Evolutionary conservation across 2,329 filamentous ascomycete genomes (phyloP), one percentile per base, ranked within the genome.

Genomic region (Dactylellina sp.): DNA sequence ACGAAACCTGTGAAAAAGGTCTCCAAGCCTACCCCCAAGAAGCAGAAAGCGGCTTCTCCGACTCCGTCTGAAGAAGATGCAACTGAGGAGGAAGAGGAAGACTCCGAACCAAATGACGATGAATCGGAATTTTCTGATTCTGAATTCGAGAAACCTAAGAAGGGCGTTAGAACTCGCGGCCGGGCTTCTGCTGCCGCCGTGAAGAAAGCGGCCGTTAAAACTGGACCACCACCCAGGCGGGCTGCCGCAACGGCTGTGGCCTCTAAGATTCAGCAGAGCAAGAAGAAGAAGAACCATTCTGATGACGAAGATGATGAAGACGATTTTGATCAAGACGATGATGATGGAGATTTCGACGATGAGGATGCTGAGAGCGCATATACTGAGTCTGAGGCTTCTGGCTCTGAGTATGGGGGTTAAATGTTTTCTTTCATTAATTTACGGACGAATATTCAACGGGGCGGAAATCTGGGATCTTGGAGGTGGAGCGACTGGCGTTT

Each of bases 291-390:
- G 11, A 4, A 32, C n/a, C 37, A 55, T 28, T 71, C 47, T 20
- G 56, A 32, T 32, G 28, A 32, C 28, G 28, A 62, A 16, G 64
- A 60, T n/a, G 44, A 52, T 5, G 56, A 56, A 4, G 62, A 62
- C 6, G 59, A 71, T 5, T 46, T 44, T 22, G 60, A 65, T 16
- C 44, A 55, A 5, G 53, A 59, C 7, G 50, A 44, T 1, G 53
- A 49, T 20, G 61, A 57, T 16, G 68, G 64, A 24, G 66, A 72
- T 9, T 65, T 65, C 40, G 68, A 72, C 32, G 68, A 72, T 24
- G 60, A 65, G 18, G 68, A 72, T 18, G 68, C 60, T 9, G 68
- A 72, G 53, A 72, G 68, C 32, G 68, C 53, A 7, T 72, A 72
- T 35, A 72, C 68, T n/a, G 68, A 72, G 20, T 72, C 68, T 7